phyloP scores from a whole-genome alignment of 176 grass and related monocot species.

The Oryza punctata region DNA sequence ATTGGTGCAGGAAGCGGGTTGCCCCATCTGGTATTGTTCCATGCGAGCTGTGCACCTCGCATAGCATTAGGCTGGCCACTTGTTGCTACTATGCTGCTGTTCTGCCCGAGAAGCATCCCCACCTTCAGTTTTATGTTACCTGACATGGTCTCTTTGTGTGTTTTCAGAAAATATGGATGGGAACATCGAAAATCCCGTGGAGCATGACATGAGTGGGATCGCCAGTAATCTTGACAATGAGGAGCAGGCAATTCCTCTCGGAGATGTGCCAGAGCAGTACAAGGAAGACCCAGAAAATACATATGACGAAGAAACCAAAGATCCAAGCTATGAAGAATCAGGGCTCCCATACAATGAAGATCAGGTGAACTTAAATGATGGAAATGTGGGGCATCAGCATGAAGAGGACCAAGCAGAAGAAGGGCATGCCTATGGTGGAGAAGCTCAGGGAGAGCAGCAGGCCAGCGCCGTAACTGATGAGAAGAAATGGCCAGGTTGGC shows the following conservation, averaged over 20 bases:
- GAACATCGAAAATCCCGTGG: constrained; percentile 34
- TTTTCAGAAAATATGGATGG: constrained; percentile 71
- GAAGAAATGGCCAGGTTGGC: constrained; percentile 90
- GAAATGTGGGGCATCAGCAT: constrained; percentile 18
- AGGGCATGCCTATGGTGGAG: constrained; percentile 11
- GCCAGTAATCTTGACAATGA: constrained; percentile 16
- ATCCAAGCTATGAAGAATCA: constrained; percentile 14
- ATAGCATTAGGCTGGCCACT: neutral
- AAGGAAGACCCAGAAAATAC: constrained; percentile 36
- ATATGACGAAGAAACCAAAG: constrained; percentile 28
- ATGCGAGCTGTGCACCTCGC: neutral
- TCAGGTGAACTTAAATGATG: neutral
- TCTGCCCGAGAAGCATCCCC: neutral
- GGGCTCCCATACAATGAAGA: constrained; percentile 30
- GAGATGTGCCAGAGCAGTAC: constrained; percentile 27
- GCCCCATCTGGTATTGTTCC: neutral
- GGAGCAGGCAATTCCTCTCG: constrained; percentile 26
- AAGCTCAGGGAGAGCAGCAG: constrained; percentile 35
- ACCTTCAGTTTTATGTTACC: neutral
- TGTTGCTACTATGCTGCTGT: neutral
- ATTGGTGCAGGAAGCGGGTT: neutral
- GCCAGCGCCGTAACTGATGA: constrained; percentile 42
- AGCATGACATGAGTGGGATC: constrained; percentile 42
- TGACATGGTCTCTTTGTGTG: constrained; percentile 16
- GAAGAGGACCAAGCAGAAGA: constrained; percentile 28